Base-by-base conservation (phyloP, 108 stramenopile genomes). In the Discostella pseudostelligera region DNA sequence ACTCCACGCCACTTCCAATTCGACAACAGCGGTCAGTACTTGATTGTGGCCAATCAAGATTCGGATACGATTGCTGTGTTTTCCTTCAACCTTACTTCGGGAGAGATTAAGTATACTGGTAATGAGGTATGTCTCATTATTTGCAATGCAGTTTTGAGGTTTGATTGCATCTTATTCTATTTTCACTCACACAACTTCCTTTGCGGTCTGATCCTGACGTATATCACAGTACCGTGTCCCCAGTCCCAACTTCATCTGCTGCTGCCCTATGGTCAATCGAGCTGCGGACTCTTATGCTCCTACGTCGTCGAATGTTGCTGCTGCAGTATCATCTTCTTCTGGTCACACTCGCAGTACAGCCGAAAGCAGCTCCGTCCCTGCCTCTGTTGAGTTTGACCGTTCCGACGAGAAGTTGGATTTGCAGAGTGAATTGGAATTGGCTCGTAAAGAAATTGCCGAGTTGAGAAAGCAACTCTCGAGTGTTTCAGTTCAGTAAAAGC, bases 1-100 rank as follows among this genome's bases (percentile, higher is more conserved):
- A 96, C 95, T 40, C 96, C 96, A 8, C 81, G 96, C 8, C 96
- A 97, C 78, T 97, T 93, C 69, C 88, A 97, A 45, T 97, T 96
- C 67, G 96, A 97, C 64, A 69, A 84, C 35, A 84, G 81, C 25
- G 96, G 96, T 0, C 89, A 93, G 56, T 96, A 86, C 62, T 63
- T 97, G 14, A 71, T 97, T 43, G 92, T 94, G 11, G 96, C 96
- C 50, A 97, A 97, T 73, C 96, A 97, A 81, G 96, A 97, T 74
- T 83, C 87, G 0, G 85, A 97, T 60, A 84, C 86, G 47, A 78
- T 97, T 60, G 86, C 92, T 26, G 75, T 97, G 10, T 97, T 97
- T 70, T 70, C 78, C 54, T 94, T 97, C 70, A 92, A 96, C 67
- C 70, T 88, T 16, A 79, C 81, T 43, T 84, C 68, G 39, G 96